phyloP scores from a whole-genome alignment of 768 basidiomycete genomes.

The Flagelloscypha sp. region DNA sequence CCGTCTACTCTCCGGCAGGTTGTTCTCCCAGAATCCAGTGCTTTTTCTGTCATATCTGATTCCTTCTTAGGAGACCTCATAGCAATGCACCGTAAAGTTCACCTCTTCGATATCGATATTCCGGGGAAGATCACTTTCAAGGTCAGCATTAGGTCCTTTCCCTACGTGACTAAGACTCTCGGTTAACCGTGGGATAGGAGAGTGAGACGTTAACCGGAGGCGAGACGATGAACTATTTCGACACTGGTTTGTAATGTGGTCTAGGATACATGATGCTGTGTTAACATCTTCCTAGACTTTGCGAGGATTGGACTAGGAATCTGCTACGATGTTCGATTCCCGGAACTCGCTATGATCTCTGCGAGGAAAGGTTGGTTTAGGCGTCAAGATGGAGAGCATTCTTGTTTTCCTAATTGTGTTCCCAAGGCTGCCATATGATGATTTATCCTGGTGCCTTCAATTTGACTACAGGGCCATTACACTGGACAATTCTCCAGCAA shows the following conservation, averaged over 20 bases:
- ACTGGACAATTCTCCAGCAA: conserved; percentile 90
- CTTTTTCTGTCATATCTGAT: conserved; percentile 7
- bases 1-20: conserved; percentile 82
- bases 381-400: background rate
- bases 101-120: conserved; percentile 97
- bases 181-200: conserved; percentile 44
- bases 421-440: conserved; percentile 72
- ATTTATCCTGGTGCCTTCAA: conserved; percentile 97
- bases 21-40: conserved; percentile 5
- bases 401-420: background rate
- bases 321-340: conserved; percentile 94
- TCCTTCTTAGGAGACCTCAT: conserved; percentile 68
- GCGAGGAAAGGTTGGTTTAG: conserved; percentile 64
- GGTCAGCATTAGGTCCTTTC: conserved; percentile 26
- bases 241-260: conserved; percentile 54
- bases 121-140: conserved; percentile 87
- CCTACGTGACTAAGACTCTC: background rate
- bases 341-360: conserved; percentile 86
- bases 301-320: conserved; percentile 95
- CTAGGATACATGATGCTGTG: background rate
- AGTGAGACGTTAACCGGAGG: conserved; percentile 84
- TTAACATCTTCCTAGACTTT: conserved; percentile 52
- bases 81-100: conserved; percentile 86
- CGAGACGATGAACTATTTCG: conserved; percentile 64
- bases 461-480: conserved; percentile 86